Evolutionary conservation across 768 basidiomycete species (phyloP).

Genomic region (Tulasnella sp.): DNA sequence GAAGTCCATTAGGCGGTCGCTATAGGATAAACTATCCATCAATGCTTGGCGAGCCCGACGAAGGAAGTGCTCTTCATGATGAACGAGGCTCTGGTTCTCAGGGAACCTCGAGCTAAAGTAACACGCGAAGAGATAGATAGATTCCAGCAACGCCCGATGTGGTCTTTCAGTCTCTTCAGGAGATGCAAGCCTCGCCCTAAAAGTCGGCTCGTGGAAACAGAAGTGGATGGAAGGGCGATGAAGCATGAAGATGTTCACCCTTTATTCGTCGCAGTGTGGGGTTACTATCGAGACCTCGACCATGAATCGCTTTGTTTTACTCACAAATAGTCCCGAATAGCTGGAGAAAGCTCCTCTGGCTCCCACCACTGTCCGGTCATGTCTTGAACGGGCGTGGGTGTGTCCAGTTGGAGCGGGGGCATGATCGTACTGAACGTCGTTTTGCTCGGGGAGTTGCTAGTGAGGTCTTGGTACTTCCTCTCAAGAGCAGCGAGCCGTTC

Average conservation of each 20-base stretch:
- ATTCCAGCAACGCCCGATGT: conserved; percentile 30
- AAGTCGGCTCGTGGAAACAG: conserved; percentile 19
- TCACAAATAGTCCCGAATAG: conserved; percentile 17
- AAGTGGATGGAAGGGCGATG: conserved; percentile 11
- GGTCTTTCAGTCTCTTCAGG: conserved; percentile 12
- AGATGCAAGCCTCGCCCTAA: neutral
- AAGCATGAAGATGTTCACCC: conserved; percentile 22
- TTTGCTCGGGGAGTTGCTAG: neutral
- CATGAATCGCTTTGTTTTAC: neutral
- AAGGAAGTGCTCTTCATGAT: conserved; percentile 34
- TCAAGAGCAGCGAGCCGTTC: conserved; percentile 21
- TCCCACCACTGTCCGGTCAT: conserved; percentile 26
- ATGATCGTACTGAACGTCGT: neutral
- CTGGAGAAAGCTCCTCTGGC: conserved; percentile 11
- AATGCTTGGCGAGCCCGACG: conserved; percentile 32
- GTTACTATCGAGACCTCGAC: neutral
- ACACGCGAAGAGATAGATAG: conserved; percentile 35
- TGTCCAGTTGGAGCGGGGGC: neutral
- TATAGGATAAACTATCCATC: conserved; percentile 31
- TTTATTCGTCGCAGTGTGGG: neutral
- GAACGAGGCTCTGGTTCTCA: conserved; percentile 4
- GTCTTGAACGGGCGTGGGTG: neutral
- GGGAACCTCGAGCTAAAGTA: conserved; percentile 32
- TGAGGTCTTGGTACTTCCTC: conserved; percentile 2
- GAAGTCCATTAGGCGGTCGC: conserved; percentile 32